phyloP scores from a whole-genome alignment of 371 early-diverging fungal species.

The Circinella minor region DNA sequence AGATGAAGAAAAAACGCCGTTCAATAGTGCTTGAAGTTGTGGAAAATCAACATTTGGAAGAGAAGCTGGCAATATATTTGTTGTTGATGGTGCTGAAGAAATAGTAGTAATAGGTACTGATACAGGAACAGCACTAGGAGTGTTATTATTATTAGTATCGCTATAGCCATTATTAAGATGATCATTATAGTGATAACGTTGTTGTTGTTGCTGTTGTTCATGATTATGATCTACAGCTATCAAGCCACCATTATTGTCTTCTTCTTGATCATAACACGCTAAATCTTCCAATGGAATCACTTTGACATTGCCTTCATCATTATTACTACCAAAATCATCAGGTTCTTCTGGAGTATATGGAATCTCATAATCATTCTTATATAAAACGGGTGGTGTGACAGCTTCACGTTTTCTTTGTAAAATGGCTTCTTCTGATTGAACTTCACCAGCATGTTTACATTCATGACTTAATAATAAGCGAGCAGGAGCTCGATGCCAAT shows the following conservation, averaged over 20 bases:
- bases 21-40: too few species aligned
- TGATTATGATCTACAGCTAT: too few species aligned
- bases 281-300: background rate
- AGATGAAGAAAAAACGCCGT: background rate
- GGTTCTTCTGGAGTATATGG: conserved; percentile 1
- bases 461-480: background rate
- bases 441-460: background rate
- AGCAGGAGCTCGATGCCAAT: background rate
- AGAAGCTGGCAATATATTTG: too few species aligned
- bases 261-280: background rate
- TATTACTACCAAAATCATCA: background rate
- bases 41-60: too few species aligned
- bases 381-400: background rate
- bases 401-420: background rate
- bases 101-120: background rate
- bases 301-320: background rate
- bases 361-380: background rate
- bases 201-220: too few species aligned
- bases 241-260: background rate
- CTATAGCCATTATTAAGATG: too few species aligned
- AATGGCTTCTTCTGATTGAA: background rate
- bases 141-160: too few species aligned
- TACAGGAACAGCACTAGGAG: background rate
- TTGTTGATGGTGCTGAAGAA: background rate
- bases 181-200: too few species aligned